phyloP scores from a whole-genome alignment of 768 basidiomycete species.

The Pleurotus pulmonarius region DNA sequence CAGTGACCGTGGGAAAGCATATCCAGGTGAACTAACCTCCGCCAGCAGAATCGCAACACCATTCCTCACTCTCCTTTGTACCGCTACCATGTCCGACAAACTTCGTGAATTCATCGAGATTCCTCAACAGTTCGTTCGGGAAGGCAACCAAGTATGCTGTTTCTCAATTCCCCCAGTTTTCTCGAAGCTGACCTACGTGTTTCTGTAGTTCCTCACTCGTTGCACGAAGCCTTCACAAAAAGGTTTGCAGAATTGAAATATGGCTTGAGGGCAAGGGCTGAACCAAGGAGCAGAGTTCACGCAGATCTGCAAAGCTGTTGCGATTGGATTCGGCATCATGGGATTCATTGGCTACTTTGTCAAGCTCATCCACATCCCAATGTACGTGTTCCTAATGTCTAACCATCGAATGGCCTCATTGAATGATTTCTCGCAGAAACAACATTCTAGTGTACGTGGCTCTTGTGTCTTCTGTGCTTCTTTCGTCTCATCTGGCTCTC shows the following conservation, averaged over 20 bases:
- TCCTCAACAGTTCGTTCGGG: conserved; percentile 87
- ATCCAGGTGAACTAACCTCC: conserved; percentile 14
- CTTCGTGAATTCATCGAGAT: conserved; percentile 87
- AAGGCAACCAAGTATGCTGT: conserved; percentile 81
- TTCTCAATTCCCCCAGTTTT: neutral
- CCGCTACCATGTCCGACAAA: conserved; percentile 79
- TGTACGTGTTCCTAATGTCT: conserved; percentile 53
- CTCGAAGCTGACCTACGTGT: conserved; percentile 6
- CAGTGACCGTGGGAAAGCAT: conserved; percentile 31
- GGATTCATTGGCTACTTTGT: conserved; percentile 99
- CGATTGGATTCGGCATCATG: conserved; percentile 97
- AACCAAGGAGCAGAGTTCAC: conserved; percentile 67
- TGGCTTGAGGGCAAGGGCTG: neutral
- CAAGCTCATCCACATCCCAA: conserved; percentile 97
- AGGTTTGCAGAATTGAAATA: conserved; percentile 47
- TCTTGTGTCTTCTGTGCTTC: neutral
- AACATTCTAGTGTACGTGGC: conserved; percentile 92
- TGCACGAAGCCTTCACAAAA: conserved; percentile 98
- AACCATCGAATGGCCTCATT: conserved; percentile 10
- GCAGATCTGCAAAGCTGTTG: conserved; percentile 94
- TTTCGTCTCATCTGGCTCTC: conserved; percentile 19
- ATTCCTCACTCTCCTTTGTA: conserved; percentile 18
- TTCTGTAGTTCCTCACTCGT: conserved; percentile 82
- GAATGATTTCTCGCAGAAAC: conserved; percentile 53
- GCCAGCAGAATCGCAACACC: conserved; percentile 26